phyloP scores from a whole-genome alignment of 495 filamentous ascomycete genomes.

The Annulohypoxylon bovei region DNA sequence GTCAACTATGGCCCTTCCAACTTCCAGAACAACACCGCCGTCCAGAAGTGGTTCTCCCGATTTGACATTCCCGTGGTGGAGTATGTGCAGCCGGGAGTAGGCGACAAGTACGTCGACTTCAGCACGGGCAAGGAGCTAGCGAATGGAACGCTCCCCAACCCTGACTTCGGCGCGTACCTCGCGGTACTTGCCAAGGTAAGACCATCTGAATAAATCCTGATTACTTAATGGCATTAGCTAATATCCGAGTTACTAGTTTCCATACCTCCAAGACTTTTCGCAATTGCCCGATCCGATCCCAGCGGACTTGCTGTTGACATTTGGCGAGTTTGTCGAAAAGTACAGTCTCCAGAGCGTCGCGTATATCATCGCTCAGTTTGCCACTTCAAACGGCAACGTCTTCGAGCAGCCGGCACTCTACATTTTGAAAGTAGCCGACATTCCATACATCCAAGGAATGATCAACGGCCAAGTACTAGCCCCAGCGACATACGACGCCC shows the following conservation, averaged over 20 bases:
- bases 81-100: too few species aligned
- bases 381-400: constrained; percentile 35
- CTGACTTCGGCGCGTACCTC: neutral
- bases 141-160: constrained; percentile 5
- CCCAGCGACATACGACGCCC: constrained; percentile 45
- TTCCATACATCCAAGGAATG: too few species aligned
- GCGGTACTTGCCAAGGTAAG: too few species aligned
- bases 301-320: constrained; percentile 46
- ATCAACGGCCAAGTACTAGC: too few species aligned
- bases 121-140: constrained; percentile 1
- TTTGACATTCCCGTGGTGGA: constrained; percentile 46
- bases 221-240: too few species aligned
- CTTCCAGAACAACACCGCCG: too few species aligned
- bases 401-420: constrained; percentile 44
- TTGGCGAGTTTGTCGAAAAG: constrained; percentile 49
- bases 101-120: constrained; percentile 24
- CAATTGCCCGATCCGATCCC: too few species aligned
- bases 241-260: too few species aligned
- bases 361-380: neutral
- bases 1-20: too few species aligned
- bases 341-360: constrained; percentile 42
- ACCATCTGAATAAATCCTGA: too few species aligned
- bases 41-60: constrained; percentile 52
- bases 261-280: too few species aligned
- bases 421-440: constrained; percentile 29